A percentile compares a stretch with the other conserved stretches of the same genome.
Conservation (phyloP, 2,329 filamentous ascomycete species). For the Exophiala aquamarina region DNA sequence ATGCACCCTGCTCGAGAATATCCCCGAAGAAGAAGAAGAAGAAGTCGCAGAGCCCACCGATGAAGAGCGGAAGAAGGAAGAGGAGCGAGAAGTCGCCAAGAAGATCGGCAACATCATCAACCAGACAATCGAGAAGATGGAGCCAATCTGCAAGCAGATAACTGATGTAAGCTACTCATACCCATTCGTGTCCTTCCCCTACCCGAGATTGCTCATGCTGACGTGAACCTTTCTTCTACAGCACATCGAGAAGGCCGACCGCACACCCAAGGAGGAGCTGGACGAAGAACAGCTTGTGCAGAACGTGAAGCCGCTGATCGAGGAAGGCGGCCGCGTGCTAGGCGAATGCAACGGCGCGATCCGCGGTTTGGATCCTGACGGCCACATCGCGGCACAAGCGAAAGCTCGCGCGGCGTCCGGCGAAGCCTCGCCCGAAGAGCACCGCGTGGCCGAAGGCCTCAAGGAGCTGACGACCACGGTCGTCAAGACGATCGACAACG, state of each 20-base stretch:
- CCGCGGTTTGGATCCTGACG: conserved; percentile 84
- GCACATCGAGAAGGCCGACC: conserved; percentile 77
- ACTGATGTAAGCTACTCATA: conserved; percentile 64
- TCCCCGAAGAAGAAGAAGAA: conserved; percentile 40
- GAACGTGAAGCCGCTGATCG: conserved; percentile 82
- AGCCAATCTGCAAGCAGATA: conserved; percentile 84
- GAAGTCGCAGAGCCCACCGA: conserved; percentile 44
- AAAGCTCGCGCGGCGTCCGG: conserved; percentile 75
- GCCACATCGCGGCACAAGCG: conserved; percentile 78
- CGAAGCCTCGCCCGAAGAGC: conserved; percentile 80
- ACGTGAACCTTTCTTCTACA: conserved; percentile 36
- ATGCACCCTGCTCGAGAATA: conserved; percentile 61
- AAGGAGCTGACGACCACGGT: conserved; percentile 83
- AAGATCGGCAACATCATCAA: conserved; percentile 73
- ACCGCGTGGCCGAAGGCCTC: conserved; percentile 77
- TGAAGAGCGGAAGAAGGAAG: conserved; percentile 54
- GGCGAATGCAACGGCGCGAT: conserved; percentile 84
- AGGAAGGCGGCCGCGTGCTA: conserved; percentile 78
- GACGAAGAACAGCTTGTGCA: conserved; percentile 88
- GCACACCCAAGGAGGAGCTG: conserved; percentile 78
- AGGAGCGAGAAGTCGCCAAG: conserved; percentile 73
- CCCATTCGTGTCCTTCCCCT: background rate
- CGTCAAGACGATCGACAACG: conserved; percentile 78
- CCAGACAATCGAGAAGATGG: conserved; percentile 78
- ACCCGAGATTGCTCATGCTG: conserved; percentile 6